A percentile compares a stretch with the other conserved stretches of the same genome.
These are phyloP conservation scores for Iberis amara DNA, from an alignment of 441 rosid species.

Conservation along the genomic window DNA sequence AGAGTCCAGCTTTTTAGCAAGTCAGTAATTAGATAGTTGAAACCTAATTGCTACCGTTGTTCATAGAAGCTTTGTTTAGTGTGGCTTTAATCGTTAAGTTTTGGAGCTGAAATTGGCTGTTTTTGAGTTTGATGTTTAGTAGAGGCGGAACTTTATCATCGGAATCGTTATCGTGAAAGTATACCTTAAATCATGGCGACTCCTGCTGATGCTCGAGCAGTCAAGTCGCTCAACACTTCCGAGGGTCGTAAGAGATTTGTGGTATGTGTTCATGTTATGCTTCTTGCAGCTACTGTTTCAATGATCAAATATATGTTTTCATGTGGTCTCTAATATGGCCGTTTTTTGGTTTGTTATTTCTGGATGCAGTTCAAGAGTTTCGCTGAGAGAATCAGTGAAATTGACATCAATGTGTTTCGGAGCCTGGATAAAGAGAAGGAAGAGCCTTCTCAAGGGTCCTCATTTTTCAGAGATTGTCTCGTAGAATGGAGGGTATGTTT, in stretches of 20 bases:
- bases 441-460: constrained; percentile 78
- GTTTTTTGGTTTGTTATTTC: constrained; percentile 15
- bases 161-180: neutral
- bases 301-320: neutral
- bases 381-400: constrained; percentile 61
- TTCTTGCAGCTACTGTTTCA: neutral
- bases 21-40: no score
- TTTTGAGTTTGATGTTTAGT: constrained; percentile 21
- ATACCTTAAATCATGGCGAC: constrained; percentile 48
- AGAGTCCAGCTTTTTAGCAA: no score
- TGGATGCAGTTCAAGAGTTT: constrained; percentile 66
- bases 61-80: constrained; percentile 1
- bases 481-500: constrained; percentile 81
- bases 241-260: constrained; percentile 72
- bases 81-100: neutral
- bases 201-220: constrained; percentile 58
- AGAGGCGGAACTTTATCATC: neutral
- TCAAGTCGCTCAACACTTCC: constrained; percentile 81
- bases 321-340: constrained; percentile 9
- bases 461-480: constrained; percentile 76
- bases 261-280: constrained; percentile 35
- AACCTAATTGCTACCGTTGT: neutral
- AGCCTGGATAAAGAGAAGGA: constrained; percentile 60
- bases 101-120: neutral
- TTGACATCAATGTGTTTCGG: constrained; percentile 64